Base-by-base conservation (phyloP, 441 rosid species). In the Metrosideros polymorpha region DNA sequence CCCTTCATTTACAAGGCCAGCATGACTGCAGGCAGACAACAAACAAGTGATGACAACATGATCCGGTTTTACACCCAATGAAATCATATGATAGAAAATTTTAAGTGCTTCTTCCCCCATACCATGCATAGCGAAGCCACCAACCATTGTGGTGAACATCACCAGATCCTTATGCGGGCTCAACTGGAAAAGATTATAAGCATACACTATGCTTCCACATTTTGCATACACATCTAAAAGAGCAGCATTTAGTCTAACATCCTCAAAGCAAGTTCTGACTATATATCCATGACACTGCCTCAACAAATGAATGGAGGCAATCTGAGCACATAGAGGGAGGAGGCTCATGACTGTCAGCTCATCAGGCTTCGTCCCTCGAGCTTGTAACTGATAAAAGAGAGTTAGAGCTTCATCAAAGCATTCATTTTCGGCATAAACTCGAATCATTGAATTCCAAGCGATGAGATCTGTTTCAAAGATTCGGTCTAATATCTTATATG, bases 71-170 rank as follows among this genome's bases (percentile, higher is more conserved):
- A 93, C 79, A 42, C 92, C 92, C 86, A 85, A 87, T 85, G 92
- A 92, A 66, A 93, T 89, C 97, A 95, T 94, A 76, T 82, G 89
- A 86, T 91, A 87, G 92, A 92, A 96, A 88, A 91, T 89, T 84
- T 86, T 59, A 43, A 96, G 94, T 75, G 99, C 98, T 90, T 94
- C 98, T 86, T 92, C 89, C 61, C 95, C 98, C 95, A 92, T 92
- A 49, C 99, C 99, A 86, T 96, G 97, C 92, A 93, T 93, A 82
- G 96, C 99, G 86, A 91, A 95, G 59, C 95, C 98, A 87, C 94
- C 91, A 87, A 95, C 82, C 96, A 96, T 94, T 52, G 98, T 91
- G 84, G 98, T 95, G 89, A 93, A 94, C 91, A 92, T 90, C 55
- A 93, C 92, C 84, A 94, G 92, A 92, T 96, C 99, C 89, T 92